Conservation (phyloP, 73 alveolate species). For the Blepharisma stoltei region DNA sequence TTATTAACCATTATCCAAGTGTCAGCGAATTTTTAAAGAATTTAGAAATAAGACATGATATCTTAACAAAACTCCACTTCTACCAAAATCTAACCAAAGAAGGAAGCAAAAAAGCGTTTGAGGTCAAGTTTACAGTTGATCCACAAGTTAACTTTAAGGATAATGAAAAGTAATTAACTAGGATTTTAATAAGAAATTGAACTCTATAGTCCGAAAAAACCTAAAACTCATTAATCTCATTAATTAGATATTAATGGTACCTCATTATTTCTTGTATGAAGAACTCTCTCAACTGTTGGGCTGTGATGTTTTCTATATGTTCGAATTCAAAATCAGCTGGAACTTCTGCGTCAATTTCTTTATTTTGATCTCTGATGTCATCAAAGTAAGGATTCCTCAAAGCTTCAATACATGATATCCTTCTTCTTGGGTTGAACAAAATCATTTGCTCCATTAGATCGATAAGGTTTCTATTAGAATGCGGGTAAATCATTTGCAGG, state of each 20-base stretch:
- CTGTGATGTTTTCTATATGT: conserved; percentile 40
- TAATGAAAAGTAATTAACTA: neutral
- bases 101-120: conserved; percentile 2
- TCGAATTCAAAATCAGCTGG: conserved; percentile 44
- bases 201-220: too few relatives aligned
- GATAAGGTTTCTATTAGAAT: conserved; percentile 63
- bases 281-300: conserved; percentile 41
- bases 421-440: conserved; percentile 69
- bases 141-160: conserved; percentile 19
- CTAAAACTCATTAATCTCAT: too few relatives aligned
- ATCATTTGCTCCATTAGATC: conserved; percentile 64
- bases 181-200: too few relatives aligned
- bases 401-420: conserved; percentile 77
- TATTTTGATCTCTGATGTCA: conserved; percentile 46
- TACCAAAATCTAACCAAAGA: neutral
- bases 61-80: neutral
- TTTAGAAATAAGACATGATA: conserved; percentile 6
- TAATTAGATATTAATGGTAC: neutral
- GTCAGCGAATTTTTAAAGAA: neutral
- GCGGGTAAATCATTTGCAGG: conserved; percentile 62
- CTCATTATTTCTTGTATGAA: conserved; percentile 43
- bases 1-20: conserved; percentile 5
- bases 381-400: conserved; percentile 68
- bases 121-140: neutral
- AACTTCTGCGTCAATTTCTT: conserved; percentile 45